Conservation (phyloP, 1,139 yeast species). For the Taphrina wiesneri region DNA sequence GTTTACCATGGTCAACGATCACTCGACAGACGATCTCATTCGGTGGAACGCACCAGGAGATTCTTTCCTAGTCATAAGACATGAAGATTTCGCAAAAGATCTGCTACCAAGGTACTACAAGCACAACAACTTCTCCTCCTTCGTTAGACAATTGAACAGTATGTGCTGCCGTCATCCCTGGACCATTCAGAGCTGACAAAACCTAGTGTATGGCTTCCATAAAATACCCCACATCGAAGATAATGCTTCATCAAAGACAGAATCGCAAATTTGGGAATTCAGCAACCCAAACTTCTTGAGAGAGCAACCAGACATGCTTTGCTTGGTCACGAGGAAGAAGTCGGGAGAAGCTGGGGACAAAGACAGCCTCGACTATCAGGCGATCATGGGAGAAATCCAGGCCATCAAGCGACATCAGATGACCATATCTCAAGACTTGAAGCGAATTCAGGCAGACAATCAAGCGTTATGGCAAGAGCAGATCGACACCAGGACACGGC, state of each 20-base stretch:
- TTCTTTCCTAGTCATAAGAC: conserved; percentile 76
- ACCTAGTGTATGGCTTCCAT: conserved; percentile 89
- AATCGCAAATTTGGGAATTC: conserved; percentile 37
- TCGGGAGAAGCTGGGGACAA: conserved; percentile 49
- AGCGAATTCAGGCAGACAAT: conserved; percentile 81
- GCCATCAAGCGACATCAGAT: conserved; percentile 73
- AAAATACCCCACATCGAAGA: conserved; percentile 55
- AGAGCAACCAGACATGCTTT: conserved; percentile 67
- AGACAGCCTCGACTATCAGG: conserved; percentile 32
- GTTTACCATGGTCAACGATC: conserved; percentile 77
- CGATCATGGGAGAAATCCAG: conserved; percentile 69
- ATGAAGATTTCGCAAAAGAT: conserved; percentile 81
- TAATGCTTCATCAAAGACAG: conserved; percentile 34
- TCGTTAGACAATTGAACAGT: conserved; percentile 87
- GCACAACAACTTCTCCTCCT: conserved; percentile 90
- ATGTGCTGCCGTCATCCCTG: neutral
- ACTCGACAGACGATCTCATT: conserved; percentile 65
- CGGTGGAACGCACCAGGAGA: conserved; percentile 85
- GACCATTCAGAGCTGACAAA: neutral
- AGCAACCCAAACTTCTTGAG: conserved; percentile 56
- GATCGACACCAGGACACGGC: conserved; percentile 76
- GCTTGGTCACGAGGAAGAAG: conserved; percentile 46
- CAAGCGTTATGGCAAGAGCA: conserved; percentile 90
- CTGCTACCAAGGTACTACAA: conserved; percentile 89
- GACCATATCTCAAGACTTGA: conserved; percentile 77